A percentile compares a stretch with the other conserved stretches of the same genome.
These are phyloP conservation scores for Alloascoidea africana DNA, from an alignment of 805 yeast species.

Conservation along the genomic window DNA sequence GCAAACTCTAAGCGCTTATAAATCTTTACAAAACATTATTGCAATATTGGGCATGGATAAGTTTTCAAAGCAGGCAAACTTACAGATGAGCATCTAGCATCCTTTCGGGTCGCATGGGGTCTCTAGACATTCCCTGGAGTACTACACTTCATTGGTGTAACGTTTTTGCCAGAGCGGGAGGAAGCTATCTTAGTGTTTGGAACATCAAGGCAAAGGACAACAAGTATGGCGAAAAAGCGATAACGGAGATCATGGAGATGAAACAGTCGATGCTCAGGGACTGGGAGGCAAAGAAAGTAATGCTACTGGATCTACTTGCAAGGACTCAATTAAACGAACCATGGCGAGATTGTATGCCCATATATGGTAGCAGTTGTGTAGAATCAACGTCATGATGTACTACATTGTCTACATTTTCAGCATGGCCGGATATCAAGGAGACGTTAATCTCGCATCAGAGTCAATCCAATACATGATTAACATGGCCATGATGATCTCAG, in stretches of 20 bases:
- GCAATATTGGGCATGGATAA: constrained; percentile 99
- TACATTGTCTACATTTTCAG: constrained; percentile 49
- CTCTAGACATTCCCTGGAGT: constrained; percentile 38
- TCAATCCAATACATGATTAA: constrained; percentile 45
- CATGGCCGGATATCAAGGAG: constrained; percentile 44
- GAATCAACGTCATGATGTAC: constrained; percentile 58
- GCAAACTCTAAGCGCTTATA: constrained; percentile 98
- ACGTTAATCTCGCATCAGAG: constrained; percentile 36
- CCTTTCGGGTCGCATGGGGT: constrained; percentile 42
- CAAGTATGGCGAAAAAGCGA: constrained; percentile 26
- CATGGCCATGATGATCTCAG: constrained; percentile 42
- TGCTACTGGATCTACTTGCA: constrained; percentile 33
- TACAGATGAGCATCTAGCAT: constrained; percentile 45
- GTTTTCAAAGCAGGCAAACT: constrained; percentile 95
- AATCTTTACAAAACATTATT: constrained; percentile 98
- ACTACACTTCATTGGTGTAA: constrained; percentile 27
- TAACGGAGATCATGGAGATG: constrained; percentile 42
- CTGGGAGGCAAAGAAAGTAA: constrained; percentile 28
- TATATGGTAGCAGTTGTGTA: constrained; percentile 49
- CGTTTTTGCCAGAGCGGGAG: constrained; percentile 17
- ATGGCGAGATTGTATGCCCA: constrained; percentile 36
- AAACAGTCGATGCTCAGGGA: constrained; percentile 40
- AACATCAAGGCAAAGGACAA: constrained; percentile 12
- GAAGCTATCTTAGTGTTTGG: constrained; percentile 22
- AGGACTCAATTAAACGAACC: constrained; percentile 34